These are phyloP conservation scores for Lojkania enalia DNA, from an alignment of 2,329 filamentous ascomycete genomes.

Conservation along the genomic window DNA sequence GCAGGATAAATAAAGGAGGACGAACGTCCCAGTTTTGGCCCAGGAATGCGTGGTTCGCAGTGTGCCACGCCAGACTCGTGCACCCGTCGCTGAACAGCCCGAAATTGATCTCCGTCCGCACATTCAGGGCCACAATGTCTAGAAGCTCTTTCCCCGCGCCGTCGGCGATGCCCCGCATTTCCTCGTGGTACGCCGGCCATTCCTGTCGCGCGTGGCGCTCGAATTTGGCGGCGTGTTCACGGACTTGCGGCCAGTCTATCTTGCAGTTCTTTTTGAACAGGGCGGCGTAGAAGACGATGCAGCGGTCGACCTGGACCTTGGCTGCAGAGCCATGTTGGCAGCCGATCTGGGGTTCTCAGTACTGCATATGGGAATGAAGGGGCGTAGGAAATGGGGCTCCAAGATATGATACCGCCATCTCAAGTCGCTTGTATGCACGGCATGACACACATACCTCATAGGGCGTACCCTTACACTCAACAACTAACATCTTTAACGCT, in stretches of 20 bases:
- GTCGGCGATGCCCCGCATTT: conserved; percentile 57
- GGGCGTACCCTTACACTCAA: conserved; percentile 49
- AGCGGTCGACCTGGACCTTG: conserved; percentile 45
- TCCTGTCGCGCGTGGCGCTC: conserved; percentile 48
- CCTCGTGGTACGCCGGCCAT: conserved; percentile 50
- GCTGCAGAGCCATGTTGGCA: conserved; percentile 51
- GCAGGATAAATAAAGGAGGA: neutral
- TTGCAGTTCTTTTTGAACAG: conserved; percentile 54
- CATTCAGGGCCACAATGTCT: conserved; percentile 62
- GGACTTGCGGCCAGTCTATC: conserved; percentile 52
- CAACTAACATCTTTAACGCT: conserved; percentile 41
- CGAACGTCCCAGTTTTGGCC: conserved; percentile 62
- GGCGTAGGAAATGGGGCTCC: too few species aligned
- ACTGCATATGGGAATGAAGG: conserved; percentile 1
- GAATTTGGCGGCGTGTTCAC: conserved; percentile 52
- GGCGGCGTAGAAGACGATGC: conserved; percentile 52
- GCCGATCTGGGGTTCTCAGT: conserved; percentile 49
- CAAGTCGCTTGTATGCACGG: too few species aligned
- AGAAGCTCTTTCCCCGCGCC: conserved; percentile 52
- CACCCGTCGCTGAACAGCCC: conserved; percentile 61
- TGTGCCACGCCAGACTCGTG: conserved; percentile 56
- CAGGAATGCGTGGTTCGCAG: conserved; percentile 46
- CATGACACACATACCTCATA: conserved; percentile 47
- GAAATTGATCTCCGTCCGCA: conserved; percentile 61
- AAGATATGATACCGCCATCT: too few species aligned